Conservation (phyloP, 2,329 filamentous ascomycete genomes). For the Aspergillus carbonarius region DNA sequence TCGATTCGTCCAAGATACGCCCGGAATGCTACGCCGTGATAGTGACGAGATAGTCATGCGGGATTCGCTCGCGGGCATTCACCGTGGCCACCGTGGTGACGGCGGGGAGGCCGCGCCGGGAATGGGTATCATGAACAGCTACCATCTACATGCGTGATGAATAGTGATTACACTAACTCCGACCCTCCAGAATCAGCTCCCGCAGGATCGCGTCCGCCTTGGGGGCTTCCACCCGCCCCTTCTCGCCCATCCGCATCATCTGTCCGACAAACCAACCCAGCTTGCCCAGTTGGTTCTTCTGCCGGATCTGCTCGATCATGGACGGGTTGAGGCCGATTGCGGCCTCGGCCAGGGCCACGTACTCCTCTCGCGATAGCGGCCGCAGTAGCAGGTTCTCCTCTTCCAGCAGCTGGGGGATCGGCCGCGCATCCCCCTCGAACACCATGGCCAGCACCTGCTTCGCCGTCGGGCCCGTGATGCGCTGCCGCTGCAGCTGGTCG, state of each 20-base stretch:
- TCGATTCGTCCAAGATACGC: conserved; percentile 5
- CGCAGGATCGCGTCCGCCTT: conserved; percentile 57
- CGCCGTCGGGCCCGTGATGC: conserved; percentile 56
- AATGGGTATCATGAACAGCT: conserved; percentile 23
- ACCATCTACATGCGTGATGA: not conserved
- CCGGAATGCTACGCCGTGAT: not conserved
- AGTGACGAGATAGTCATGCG: not conserved
- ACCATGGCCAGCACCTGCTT: conserved; percentile 59
- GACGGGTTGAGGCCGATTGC: conserved; percentile 56
- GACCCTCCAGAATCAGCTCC: conserved; percentile 44
- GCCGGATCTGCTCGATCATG: conserved; percentile 59
- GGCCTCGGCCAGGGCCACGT: conserved; percentile 53
- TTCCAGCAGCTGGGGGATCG: conserved; percentile 55
- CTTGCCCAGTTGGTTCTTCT: conserved; percentile 63
- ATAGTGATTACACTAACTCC: not conserved
- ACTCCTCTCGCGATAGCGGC: conserved; percentile 57
- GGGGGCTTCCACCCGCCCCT: conserved; percentile 62
- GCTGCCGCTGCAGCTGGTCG: conserved; percentile 42
- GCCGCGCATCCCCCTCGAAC: conserved; percentile 52
- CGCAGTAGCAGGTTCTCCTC: conserved; percentile 56
- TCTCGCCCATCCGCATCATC: conserved; percentile 62
- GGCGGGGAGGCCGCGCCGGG: not conserved
- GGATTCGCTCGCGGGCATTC: no score
- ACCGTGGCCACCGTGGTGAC: not conserved
- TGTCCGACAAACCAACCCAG: conserved; percentile 67